phyloP scores from a whole-genome alignment of 371 early-diverging fungal genomes.

The Mucor sp. region DNA sequence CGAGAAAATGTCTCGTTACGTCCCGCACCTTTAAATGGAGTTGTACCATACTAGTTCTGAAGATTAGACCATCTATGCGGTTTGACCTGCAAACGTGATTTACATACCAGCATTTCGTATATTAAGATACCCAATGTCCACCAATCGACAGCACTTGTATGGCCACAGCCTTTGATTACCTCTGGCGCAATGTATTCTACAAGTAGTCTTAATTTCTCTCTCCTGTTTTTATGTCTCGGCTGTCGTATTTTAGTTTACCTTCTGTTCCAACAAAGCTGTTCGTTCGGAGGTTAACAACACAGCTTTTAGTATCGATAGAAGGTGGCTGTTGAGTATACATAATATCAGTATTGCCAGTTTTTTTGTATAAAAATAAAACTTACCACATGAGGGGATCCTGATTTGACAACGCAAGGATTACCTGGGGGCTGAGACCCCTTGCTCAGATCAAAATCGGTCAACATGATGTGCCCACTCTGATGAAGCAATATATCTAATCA shows the following conservation, averaged over 20 bases:
- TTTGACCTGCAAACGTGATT: background rate
- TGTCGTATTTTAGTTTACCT: constrained; percentile 32
- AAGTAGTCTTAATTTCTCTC: background rate
- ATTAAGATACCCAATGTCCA: constrained; percentile 99
- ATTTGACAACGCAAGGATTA: constrained; percentile 73
- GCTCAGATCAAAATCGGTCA: constrained; percentile 93
- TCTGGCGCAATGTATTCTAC: constrained; percentile 97
- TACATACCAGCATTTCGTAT: constrained; percentile 91
- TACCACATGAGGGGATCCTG: constrained; percentile 46
- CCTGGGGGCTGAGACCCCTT: constrained; percentile 80
- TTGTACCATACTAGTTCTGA: constrained; percentile 66
- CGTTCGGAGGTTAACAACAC: constrained; percentile 82
- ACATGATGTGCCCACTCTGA: constrained; percentile 92
- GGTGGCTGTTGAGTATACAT: constrained; percentile 35
- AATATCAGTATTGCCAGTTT: background rate
- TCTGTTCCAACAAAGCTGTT: constrained; percentile 97
- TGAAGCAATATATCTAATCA: constrained; percentile 87
- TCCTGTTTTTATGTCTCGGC: background rate
- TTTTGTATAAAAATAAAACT: background rate
- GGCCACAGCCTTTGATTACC: constrained; percentile 89
- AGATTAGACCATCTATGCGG: background rate
- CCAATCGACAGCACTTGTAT: constrained; percentile 97
- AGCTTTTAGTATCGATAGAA: constrained; percentile 82
- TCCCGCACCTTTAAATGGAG: constrained; percentile 90
- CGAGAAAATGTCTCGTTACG: constrained; percentile 85